Conservation (phyloP, 169 alveolate genomes). For the Eimeria necatrix region DNA sequence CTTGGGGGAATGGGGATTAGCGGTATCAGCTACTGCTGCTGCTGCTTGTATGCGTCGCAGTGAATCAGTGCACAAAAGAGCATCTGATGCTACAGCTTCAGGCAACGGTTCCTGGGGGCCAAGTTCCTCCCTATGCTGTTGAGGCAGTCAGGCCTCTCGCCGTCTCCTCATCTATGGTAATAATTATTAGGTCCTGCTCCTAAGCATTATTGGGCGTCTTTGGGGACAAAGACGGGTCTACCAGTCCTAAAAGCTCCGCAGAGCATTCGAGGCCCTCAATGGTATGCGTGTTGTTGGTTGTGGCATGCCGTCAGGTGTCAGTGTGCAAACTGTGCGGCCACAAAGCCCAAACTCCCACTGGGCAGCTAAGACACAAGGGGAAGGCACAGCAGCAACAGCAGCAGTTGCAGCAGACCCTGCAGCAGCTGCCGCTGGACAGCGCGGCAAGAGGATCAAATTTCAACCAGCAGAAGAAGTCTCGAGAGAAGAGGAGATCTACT, state of each 20-base stretch:
- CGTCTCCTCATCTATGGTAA: conserved; percentile 5
- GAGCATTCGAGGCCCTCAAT: too few relatives aligned
- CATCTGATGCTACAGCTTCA: conserved; percentile 37
- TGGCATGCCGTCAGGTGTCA: background rate
- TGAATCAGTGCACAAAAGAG: background rate
- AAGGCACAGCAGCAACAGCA: conserved; percentile 18
- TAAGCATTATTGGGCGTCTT: background rate
- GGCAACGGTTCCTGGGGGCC: background rate
- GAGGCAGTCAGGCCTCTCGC: background rate
- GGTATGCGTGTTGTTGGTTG: background rate
- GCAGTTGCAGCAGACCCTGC: background rate
- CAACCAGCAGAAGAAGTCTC: background rate
- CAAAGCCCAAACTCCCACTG: background rate
- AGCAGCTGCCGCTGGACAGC: background rate
- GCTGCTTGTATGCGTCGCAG: background rate
- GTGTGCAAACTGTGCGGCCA: conserved; percentile 41
- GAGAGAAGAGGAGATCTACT: background rate
- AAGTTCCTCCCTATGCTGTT: background rate
- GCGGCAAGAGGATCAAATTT: conserved; percentile 9
- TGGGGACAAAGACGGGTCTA: background rate
- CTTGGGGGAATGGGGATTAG: too few relatives aligned
- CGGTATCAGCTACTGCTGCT: background rate
- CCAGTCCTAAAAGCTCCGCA: too few relatives aligned
- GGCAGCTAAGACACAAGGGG: background rate
- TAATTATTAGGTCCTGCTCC: background rate